A percentile compares a stretch with the other conserved stretches of the same genome.
Evolutionary conservation across 2,329 filamentous ascomycete genomes (phyloP).

Genomic region (Lithohypha guttulata): DNA sequence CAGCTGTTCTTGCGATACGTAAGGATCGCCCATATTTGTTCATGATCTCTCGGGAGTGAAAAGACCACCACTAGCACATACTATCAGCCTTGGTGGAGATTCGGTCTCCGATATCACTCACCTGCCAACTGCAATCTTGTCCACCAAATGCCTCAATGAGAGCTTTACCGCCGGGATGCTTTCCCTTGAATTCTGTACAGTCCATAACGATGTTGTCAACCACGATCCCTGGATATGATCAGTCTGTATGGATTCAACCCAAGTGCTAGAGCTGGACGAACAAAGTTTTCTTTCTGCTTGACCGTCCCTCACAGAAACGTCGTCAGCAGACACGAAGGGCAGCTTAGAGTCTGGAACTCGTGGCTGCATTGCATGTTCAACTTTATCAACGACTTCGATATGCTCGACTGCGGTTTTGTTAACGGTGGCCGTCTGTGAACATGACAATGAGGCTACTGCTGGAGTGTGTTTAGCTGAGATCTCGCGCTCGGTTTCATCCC

Average conservation of each 20-base stretch:
- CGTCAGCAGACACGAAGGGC: conserved; percentile 1
- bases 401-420: too few relatives aligned
- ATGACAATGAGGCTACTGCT: too few relatives aligned
- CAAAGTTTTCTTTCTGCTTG: conserved; percentile 2
- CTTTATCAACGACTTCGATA: background rate
- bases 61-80: conserved; percentile 7
- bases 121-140: conserved; percentile 24
- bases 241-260: too few relatives aligned
- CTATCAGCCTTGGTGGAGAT: too few relatives aligned
- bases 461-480: too few relatives aligned
- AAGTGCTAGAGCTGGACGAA: too few relatives aligned
- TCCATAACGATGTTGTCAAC: conserved; percentile 26
- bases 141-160: conserved; percentile 25
- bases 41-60: conserved; percentile 2
- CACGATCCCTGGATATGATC: conserved; percentile 22
- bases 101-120: background rate
- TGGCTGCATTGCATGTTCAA: background rate
- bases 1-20: conserved; percentile 3
- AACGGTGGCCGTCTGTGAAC: too few relatives aligned
- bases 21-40: conserved; percentile 1
- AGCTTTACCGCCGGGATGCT: conserved; percentile 25
- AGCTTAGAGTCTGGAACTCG: background rate
- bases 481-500: too few relatives aligned
- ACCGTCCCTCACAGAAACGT: background rate
- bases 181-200: conserved; percentile 22